phyloP scores from a whole-genome alignment of 139 green algal genomes.

The Asterochloris sp. region DNA sequence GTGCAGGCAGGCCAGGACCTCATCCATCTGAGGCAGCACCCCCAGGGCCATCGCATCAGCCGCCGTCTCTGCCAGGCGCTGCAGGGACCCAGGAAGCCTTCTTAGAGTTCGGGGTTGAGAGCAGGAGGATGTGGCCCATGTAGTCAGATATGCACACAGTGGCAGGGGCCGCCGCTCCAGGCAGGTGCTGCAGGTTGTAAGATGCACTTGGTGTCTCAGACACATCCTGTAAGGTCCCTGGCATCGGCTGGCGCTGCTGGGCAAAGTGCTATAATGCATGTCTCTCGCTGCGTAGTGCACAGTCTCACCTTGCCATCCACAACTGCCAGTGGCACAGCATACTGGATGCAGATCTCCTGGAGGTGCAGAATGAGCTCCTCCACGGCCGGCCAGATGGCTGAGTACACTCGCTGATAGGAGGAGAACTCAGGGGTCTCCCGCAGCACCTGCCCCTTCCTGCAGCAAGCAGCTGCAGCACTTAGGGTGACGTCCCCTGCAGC shows the following conservation, averaged over 20 bases:
- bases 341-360: constrained; percentile 42
- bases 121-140: too few species aligned
- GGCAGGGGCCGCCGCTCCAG: too few species aligned
- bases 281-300: too few species aligned
- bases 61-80: constrained; percentile 9
- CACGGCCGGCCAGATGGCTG: constrained; percentile 39
- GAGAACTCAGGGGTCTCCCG: constrained; percentile 55
- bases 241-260: too few species aligned
- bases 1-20: constrained; percentile 51
- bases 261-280: too few species aligned
- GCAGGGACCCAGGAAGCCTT: background rate
- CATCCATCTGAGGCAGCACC: constrained; percentile 31
- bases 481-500: background rate
- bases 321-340: constrained; percentile 46
- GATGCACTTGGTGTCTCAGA: too few species aligned
- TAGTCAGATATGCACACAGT: too few species aligned
- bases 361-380: constrained; percentile 41
- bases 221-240: too few species aligned
- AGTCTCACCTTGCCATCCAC: constrained; percentile 44
- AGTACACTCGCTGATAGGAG: constrained; percentile 44
- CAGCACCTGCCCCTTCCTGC: constrained; percentile 13
- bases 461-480: background rate
- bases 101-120: too few species aligned
- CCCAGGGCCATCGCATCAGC: background rate
- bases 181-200: too few species aligned